Base-by-base conservation (phyloP, 306 rosid genomes). In the Morella rubra region DNA sequence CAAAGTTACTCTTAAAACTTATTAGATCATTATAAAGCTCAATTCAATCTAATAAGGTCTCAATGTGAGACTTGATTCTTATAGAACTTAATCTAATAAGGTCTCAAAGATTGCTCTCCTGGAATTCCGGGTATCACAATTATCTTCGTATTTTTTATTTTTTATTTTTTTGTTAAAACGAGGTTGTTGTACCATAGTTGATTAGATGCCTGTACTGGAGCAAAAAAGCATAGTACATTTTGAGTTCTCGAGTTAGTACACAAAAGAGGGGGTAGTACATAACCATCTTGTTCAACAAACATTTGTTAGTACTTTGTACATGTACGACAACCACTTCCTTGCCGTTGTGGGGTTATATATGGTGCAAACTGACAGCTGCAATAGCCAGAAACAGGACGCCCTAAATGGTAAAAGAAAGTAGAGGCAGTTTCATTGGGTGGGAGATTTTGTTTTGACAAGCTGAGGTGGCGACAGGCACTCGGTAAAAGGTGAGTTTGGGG, bases 221-320 rank as follows among this genome's bases (percentile, higher is more conserved):
- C 65, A 62, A n/a, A 14, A n/a, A 14, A 58, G 66, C 72, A 77
- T 32, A 76, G 82, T 85, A 85, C 82, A 56, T 7, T 27, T 40
- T 32, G 46, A 46, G 14, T 61, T 61, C 19, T 14, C 11, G 7
- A 14, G 69, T 19, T 61, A 41, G 82, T 79, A 82, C 75, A 59
- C 68, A 61, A 24, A 54, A 69, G 53, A 20, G 69, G 47, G 18
- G 69, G 15, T 19, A 83, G 85, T 74, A 86, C 84, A 79, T 0
- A 24, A 41, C 18, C 22, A 81, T 14, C 44, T 65, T 16, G 44
- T 71, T 78, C 65, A 55, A 77, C 73, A 44, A 27, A 41, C 62
- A 59, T 55, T 58, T 73, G 70, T 15, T 55, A 77, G 85, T 83
- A 81, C 89, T 65, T 27, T 58, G 59, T 54, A n/a, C 53, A 51